A percentile compares a stretch with the other conserved stretches of the same genome.
Evolutionary conservation across 1,139 yeast species (phyloP).

Genomic region (Debaryomycetaceae sp.): DNA sequence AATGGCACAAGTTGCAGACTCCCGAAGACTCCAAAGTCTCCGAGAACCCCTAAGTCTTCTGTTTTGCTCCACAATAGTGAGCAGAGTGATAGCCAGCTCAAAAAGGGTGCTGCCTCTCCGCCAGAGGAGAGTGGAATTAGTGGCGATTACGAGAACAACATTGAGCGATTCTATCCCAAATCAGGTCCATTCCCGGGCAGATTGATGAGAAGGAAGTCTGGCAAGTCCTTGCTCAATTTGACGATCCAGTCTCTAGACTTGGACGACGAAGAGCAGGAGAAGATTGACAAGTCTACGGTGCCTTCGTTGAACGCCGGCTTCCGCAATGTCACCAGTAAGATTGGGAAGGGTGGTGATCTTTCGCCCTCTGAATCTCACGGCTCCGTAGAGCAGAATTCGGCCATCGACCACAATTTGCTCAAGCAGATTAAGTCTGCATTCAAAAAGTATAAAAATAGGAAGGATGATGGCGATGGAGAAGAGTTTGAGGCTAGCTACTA

Average conservation of each 20-base stretch:
- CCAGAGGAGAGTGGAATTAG: too few species aligned
- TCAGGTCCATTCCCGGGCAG: conserved; percentile 53
- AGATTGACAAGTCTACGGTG: conserved; percentile 1
- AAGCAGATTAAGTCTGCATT: conserved; percentile 53
- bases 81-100: conserved; percentile 2
- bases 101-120: conserved; percentile 11
- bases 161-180: conserved; percentile 35
- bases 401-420: conserved; percentile 38
- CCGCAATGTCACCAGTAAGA: conserved; percentile 4
- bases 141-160: conserved; percentile 27
- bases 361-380: conserved; percentile 23
- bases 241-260: conserved; percentile 65
- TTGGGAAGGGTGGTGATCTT: conserved; percentile 19
- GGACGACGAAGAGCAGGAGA: conserved; percentile 52
- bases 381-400: conserved; percentile 29
- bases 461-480: conserved; percentile 44
- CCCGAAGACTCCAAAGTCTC: conserved; percentile 50
- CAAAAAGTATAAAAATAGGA: conserved; percentile 38
- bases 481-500: conserved; percentile 50
- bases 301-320: conserved; percentile 5
- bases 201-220: conserved; percentile 62
- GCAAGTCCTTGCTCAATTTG: conserved; percentile 62
- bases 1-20: conserved; percentile 68
- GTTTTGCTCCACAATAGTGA: conserved; percentile 20
- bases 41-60: conserved; percentile 26